These are phyloP conservation scores for Penicillium sp. DNA, from an alignment of 2,329 filamentous ascomycete genomes.

Conservation along the genomic window DNA sequence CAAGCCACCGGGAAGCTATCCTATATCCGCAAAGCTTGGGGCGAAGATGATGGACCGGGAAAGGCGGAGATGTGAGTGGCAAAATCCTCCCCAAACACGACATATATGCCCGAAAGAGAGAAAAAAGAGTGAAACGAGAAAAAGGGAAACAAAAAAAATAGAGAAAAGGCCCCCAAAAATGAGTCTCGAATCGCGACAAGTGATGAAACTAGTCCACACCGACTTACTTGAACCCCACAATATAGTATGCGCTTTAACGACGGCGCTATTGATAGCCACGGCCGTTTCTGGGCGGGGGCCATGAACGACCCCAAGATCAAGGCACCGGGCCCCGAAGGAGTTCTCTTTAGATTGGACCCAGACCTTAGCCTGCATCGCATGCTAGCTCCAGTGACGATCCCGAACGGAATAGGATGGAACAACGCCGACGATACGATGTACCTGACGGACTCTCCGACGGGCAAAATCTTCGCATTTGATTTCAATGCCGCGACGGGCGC, in stretches of 20 bases:
- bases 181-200: not conserved
- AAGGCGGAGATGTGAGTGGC: constrained; percentile 48
- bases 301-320: constrained; percentile 80
- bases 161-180: not conserved
- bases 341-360: constrained; percentile 70
- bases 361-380: constrained; percentile 62
- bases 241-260: constrained; percentile 69
- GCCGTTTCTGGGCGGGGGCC: constrained; percentile 79
- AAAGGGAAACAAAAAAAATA: not conserved
- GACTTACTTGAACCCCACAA: not conserved
- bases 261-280: constrained; percentile 75
- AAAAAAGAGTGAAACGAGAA: not conserved
- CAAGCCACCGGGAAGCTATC: constrained; percentile 57
- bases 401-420: constrained; percentile 84
- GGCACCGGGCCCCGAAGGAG: constrained; percentile 57
- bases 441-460: constrained; percentile 75
- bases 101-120: not conserved
- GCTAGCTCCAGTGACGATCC: constrained; percentile 69
- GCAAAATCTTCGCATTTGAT: constrained; percentile 72
- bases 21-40: constrained; percentile 61
- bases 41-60: constrained; percentile 47
- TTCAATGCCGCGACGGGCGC: constrained; percentile 65
- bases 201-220: constrained; percentile 1
- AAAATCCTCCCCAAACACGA: not conserved
- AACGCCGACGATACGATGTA: constrained; percentile 72